Conservation (phyloP, 2,329 filamentous ascomycete species). For the Dendrostoma leiphaemia region DNA sequence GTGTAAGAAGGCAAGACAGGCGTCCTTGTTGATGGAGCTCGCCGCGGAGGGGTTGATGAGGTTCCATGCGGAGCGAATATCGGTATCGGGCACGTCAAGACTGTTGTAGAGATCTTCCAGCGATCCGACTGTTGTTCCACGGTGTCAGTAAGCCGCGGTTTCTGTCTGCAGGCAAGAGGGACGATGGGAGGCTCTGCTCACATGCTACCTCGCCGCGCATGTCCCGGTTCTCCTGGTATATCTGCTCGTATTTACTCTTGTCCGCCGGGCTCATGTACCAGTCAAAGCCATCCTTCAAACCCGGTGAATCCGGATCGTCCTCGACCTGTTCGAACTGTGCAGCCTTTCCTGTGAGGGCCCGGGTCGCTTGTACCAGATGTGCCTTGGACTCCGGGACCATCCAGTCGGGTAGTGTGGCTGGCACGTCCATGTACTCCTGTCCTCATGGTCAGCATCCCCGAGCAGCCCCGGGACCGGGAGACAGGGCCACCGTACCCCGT, state of each 20-base stretch:
- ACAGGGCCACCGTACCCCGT: conserved; percentile 63
- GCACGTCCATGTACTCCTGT: conserved; percentile 89
- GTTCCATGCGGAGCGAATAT: conserved; percentile 93
- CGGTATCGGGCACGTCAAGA: conserved; percentile 70
- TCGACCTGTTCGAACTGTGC: conserved; percentile 83
- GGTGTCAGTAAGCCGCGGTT: conserved; percentile 17
- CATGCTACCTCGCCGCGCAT: conserved; percentile 80
- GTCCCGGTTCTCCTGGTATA: conserved; percentile 90
- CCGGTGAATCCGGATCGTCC: conserved; percentile 77
- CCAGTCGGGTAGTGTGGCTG: conserved; percentile 84
- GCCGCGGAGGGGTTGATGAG: conserved; percentile 88
- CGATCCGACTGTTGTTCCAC: conserved; percentile 58
- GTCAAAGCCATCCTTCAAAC: conserved; percentile 94
- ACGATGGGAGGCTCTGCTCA: conserved; percentile 39
- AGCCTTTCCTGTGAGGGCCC: conserved; percentile 75
- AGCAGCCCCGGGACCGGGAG: background rate
- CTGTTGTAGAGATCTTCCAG: conserved; percentile 83
- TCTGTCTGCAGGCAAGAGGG: background rate
- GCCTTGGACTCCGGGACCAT: conserved; percentile 94
- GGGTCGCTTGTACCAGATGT: conserved; percentile 80
- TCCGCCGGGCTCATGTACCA: conserved; percentile 98
- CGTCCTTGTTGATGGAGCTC: conserved; percentile 88
- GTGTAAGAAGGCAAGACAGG: conserved; percentile 89
- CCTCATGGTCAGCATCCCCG: background rate
- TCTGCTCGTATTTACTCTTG: conserved; percentile 93